Base-by-base conservation (phyloP, 1,284 basidiomycete species). In the Abortiporus biennis region DNA sequence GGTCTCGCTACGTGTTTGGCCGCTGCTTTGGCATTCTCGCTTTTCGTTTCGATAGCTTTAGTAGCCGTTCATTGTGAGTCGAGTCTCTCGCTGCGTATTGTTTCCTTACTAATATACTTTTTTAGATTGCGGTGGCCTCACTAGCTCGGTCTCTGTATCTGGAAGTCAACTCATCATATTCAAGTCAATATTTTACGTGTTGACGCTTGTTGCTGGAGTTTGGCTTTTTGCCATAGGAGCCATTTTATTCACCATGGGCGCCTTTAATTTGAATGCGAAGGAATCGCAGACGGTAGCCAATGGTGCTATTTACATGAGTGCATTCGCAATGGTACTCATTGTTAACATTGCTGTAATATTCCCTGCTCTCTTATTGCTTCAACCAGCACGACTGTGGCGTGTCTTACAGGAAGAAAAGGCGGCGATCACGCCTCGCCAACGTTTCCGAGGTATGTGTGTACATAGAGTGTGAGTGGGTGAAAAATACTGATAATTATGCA, bases 381-480 rank as follows among this genome's bases (percentile, higher is more conserved):
- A 87, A 54, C 85, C 85, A 2, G 48, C 72, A 17, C 71, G 78
- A 31, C 61, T 89, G 12, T 74, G 74, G 69, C 66, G 59, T 42
- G 73, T 82, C 24, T 46, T 78, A 20, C 65, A 68, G 23, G 68
- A 70, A 2, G 74, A 81, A 53, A 71, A 66, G 45, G 65, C 66
- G 19, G 79, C 82, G 4, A 52, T 82, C 21, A 91, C 87, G 6
- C 87, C 88, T 29, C 70, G 88, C 21, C 80, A 89, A 57, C 68
- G 74, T n/a, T 90, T 89, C 65, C 65, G 85, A 66, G 77, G 86
- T 86, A 53, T 49, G 76, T 61, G n/a, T n/a, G n/a, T n/a, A n/a
- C n/a, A n/a, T n/a, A n/a, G n/a, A n/a, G n/a, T n/a, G n/a, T 30
- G n/a, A n/a, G n/a, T n/a, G n/a, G n/a, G n/a, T n/a, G n/a, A n/a